Conservation (phyloP, 2,329 filamentous ascomycete species). For the Corynespora cassiicola region DNA sequence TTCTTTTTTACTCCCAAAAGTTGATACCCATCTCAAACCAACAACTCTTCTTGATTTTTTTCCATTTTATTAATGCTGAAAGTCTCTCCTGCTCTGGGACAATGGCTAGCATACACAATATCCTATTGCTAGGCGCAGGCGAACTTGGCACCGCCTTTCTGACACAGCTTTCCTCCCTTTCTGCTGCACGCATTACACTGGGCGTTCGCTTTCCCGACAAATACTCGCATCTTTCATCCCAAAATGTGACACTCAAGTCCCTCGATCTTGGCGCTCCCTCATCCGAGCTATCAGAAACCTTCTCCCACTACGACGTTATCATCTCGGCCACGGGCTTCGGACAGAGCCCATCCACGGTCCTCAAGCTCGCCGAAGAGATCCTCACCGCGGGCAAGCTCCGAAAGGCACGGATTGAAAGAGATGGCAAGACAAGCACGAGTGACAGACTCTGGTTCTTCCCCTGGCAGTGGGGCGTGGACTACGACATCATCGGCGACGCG, state of each 20-base stretch:
- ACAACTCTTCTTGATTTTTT: too few relatives aligned
- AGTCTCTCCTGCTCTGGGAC: too few relatives aligned
- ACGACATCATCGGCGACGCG: constrained; percentile 65
- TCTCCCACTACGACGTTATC: constrained; percentile 58
- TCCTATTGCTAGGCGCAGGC: constrained; percentile 71
- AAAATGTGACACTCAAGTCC: constrained; percentile 41
- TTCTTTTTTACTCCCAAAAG: too few relatives aligned
- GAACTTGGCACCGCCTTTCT: constrained; percentile 68
- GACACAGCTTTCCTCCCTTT: constrained; percentile 56
- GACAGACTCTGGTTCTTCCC: constrained; percentile 66
- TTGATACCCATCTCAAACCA: too few relatives aligned
- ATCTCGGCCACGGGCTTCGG: constrained; percentile 69
- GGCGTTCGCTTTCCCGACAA: constrained; percentile 61
- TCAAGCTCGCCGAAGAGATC: constrained; percentile 64
- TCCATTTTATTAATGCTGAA: too few relatives aligned
- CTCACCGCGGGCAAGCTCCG: constrained; percentile 57
- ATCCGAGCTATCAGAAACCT: constrained; percentile 38
- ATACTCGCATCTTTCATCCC: constrained; percentile 31
- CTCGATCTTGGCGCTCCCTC: constrained; percentile 53
- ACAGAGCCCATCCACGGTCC: constrained; percentile 61
- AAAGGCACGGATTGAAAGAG: constrained; percentile 5
- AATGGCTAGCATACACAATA: too few relatives aligned
- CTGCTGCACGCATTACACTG: constrained; percentile 56
- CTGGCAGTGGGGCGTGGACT: constrained; percentile 79
- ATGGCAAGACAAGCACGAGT: too few relatives aligned